phyloP scores from a whole-genome alignment of 768 basidiomycete species.

The Amanita rubescens region DNA sequence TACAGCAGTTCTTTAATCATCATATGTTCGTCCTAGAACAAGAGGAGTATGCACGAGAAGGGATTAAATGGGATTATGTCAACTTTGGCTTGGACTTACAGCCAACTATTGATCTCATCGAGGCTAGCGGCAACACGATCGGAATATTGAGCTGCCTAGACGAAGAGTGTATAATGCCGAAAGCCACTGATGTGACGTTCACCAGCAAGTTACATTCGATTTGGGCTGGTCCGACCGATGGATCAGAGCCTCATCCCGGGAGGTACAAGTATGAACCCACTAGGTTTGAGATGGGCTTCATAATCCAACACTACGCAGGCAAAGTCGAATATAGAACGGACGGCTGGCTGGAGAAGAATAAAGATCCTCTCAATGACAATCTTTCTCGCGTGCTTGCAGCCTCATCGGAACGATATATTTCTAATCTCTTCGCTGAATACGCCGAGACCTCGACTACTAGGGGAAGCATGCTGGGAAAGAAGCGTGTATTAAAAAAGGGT shows the following conservation, averaged over 20 bases:
- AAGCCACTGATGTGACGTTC: constrained; percentile 91
- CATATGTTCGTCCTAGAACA: constrained; percentile 99
- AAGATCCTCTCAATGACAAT: constrained; percentile 96
- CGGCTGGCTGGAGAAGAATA: constrained; percentile 99
- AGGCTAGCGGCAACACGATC: constrained; percentile 70
- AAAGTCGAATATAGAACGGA: constrained; percentile 94
- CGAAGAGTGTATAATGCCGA: constrained; percentile 99
- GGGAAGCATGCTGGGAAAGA: constrained; percentile 48
- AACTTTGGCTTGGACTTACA: constrained; percentile 97
- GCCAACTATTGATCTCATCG: constrained; percentile 97
- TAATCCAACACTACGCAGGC: constrained; percentile 93
- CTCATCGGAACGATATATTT: constrained; percentile 78
- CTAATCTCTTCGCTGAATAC: constrained; percentile 80
- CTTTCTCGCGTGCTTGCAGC: constrained; percentile 80
- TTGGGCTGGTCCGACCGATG: constrained; percentile 53
- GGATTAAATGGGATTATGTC: constrained; percentile 96
- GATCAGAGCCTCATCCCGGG: constrained; percentile 60
- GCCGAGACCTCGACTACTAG: constrained; percentile 37
- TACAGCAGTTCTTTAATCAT: constrained; percentile 98
- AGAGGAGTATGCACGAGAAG: constrained; percentile 94
- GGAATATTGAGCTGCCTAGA: constrained; percentile 92
- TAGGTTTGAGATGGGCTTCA: constrained; percentile 90
- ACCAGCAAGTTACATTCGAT: constrained; percentile 82
- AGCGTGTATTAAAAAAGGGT: constrained; percentile 82
- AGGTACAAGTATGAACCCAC: constrained; percentile 79